These are phyloP conservation scores for Parasarocladium wereldwijsianum DNA, from an alignment of 2,329 filamentous ascomycete species.

Conservation along the genomic window DNA sequence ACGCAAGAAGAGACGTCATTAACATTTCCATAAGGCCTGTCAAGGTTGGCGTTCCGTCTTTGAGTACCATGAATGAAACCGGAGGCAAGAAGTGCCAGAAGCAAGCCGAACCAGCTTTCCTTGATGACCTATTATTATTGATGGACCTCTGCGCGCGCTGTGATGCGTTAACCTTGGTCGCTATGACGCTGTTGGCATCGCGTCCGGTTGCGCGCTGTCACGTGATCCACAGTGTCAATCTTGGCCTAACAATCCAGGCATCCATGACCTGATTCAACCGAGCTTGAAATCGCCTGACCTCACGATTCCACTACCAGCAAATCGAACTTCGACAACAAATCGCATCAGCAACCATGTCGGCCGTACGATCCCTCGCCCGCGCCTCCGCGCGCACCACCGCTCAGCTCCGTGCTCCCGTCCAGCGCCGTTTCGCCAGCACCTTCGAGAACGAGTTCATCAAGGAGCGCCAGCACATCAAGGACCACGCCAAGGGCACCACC, in stretches of 20 bases:
- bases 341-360: slow-evolving; percentile 38
- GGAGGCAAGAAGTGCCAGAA: too few species aligned
- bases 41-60: too few species aligned
- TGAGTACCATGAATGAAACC: too few species aligned
- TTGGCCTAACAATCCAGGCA: slow-evolving; percentile 7
- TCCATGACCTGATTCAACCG: slow-evolving; percentile 7
- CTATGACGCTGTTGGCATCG: too few species aligned
- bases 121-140: too few species aligned
- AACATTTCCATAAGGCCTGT: too few species aligned
- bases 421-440: slow-evolving; percentile 59
- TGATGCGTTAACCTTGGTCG: too few species aligned
- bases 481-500: slow-evolving; percentile 72
- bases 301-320: slow-evolving; percentile 5
- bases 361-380: slow-evolving; percentile 47
- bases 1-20: slow-evolving; percentile 12
- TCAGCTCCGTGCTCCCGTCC: slow-evolving; percentile 43
- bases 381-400: slow-evolving; percentile 46
- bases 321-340: slow-evolving; percentile 10
- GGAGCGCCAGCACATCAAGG: slow-evolving; percentile 80
- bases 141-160: slow-evolving; percentile 5
- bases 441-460: slow-evolving; percentile 86
- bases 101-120: too few species aligned
- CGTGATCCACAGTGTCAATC: slow-evolving; percentile 4
- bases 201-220: slow-evolving; percentile 5
- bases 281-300: slow-evolving; percentile 12